Base-by-base conservation (phyloP, 345 rosid species). In the Luvunga scandens region DNA sequence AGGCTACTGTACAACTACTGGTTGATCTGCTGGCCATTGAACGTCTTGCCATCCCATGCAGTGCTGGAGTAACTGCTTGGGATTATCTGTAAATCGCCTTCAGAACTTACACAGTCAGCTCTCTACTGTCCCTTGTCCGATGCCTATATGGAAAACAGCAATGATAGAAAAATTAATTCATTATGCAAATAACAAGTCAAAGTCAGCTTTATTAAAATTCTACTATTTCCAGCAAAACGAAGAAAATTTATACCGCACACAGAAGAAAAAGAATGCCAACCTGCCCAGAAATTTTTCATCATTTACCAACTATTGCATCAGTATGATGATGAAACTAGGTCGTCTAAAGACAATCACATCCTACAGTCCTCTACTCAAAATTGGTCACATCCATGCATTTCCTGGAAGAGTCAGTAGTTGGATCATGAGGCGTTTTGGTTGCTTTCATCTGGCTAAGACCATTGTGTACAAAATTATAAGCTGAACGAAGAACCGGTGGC, bases 1-100 rank as follows among this genome's bases (percentile, higher is more conserved):
- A 36, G 70, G 81, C 31, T 33, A 61, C 62, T 81, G 39, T 5
- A 71, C 75, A 60, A 79, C 19, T 39, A 39, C 65, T 31, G 79
- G 68, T 25, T 82, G 83, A 75, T 88, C 97, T 0, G 84, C 80
- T 10, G 98, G 98, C 60, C 77, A 88, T 0, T 86, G 88, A 69
- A 91, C 76, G 72, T 67, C 22, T 78, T 90, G 93, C 93, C 98
- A 91, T 65, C 98, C 98, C 0, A 92, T 84, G 27, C 86, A 87
- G 21, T 82, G 90, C 79, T 86, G 93, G 31, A 94, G 85, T 64
- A 80, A 74, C 69, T 90, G 91, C 81, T 93, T 94, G 67, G 91
- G 93, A 75, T 82, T 74, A 33, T 91, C 96, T 5, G 90, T 77
- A 1, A 69, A 87, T 97, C 98, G 59, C 94, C 97, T 82, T 91